Evolutionary conservation across 2,329 filamentous ascomycete genomes (phyloP), one percentile per base, ranked within the genome.

Genomic region (Aureobasidium sp.): DNA sequence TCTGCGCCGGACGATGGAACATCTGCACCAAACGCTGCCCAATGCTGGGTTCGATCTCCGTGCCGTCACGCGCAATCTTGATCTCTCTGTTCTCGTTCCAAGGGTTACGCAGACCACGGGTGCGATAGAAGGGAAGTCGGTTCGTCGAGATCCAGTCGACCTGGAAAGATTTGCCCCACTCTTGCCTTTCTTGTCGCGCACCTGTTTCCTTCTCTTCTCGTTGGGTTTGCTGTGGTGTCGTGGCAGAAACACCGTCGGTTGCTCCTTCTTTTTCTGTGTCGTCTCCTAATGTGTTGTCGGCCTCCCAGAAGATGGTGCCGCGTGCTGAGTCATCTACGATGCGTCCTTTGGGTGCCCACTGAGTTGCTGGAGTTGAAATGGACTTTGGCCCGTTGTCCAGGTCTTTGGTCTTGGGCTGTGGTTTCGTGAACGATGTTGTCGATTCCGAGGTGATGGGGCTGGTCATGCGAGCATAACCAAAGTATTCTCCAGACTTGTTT

Each of bases 251-350:
- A 6, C 47, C 47, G n/a, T 41, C 29, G n/a, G 25, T 60, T 25
- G 49, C 59, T 3, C 59, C 77, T 9, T 76, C 79, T 34, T 49
- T 29, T 20, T 48, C 25, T 48, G 17, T 48, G 78, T 78, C 27
- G 74, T 72, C 22, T 86, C 25, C 41, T 6, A 17, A 85, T 0
- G 84, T 83, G 36, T 80, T 75, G 55, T 93, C 87, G 7, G 87
- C 87, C 73, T 97, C 93, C 93, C 93, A 97, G 70, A 97, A 97
- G 44, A 97, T 96, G 0, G 92, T 97, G 0, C 93, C 93, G n/a
- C 93, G 84, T 0, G 90, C 88, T 4, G 90, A 92, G 72, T 97
- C 93, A 69, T 96, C 91, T 51, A 97, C 93, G 63, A 97, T 95
- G 61, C 87, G 86, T 27, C 93, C 93, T 69, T 84, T 87, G 0